Base-by-base conservation (phyloP, 140 eudicot species). In the Oenanthe javanica region DNA sequence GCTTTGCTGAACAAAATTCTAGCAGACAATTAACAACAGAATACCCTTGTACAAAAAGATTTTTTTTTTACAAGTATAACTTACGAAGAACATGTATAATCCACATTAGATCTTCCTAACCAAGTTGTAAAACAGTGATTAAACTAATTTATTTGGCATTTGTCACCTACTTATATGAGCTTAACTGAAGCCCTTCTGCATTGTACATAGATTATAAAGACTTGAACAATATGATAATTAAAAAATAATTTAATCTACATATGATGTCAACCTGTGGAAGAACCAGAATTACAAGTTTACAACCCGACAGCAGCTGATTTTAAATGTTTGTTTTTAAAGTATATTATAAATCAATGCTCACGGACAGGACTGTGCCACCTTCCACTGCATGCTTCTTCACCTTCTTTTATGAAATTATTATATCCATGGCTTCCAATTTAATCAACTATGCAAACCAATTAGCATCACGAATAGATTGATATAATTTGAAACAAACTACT, bases 391-490 rank as follows among this genome's bases (percentile, higher is more conserved):
- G 78, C 52, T 74, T 47, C 40, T 4, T 46, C 1, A 11, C 77
- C 21, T 74, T 16, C 18, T 31, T 31, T 73, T 10, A 73, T 73
- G 7, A 73, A 36, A 25, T 70, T 70, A 70, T 70, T 38, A 70
- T 43, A 47, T 11, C 19, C 54, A 40, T 8, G 49, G 77, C 36
- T 43, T 70, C 25, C 25, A 70, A 16, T 70, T 19, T 38, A 38
- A 16, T 70, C 47, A 70, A 70, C 45, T 9, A 31, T 38, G 38
- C 43, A 8, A 12, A 70, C 47, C 66, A 42, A 57, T 36, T 57
- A 43, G 43, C 80, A 59, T 78, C 52, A 69, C 43, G 59, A 70
- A 55, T 78, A 78, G 55, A 59, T 31, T 16, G 55, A 54, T 31
- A 31, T 47, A 64, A 77, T 54, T 15, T 38, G n/a, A 51, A 45